phyloP scores from a whole-genome alignment of 352 stramenopile species.

The Pseudoperonospora humuli region DNA sequence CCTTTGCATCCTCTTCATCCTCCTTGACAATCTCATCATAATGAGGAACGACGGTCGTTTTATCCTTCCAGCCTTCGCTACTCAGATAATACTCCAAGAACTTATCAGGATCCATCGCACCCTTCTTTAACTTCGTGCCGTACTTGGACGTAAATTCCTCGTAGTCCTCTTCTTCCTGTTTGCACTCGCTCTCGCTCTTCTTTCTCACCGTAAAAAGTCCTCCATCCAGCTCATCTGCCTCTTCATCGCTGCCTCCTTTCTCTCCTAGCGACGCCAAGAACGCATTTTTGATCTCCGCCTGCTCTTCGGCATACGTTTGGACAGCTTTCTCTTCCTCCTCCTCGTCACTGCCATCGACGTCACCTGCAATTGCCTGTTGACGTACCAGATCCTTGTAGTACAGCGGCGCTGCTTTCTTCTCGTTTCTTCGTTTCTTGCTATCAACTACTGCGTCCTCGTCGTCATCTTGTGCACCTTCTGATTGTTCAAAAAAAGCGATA shows the following conservation, averaged over 20 bases:
- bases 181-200: conserved; percentile 48
- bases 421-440: conserved; percentile 27
- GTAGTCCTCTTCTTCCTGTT: conserved; percentile 66
- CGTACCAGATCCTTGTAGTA: conserved; percentile 95
- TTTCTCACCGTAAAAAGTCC: conserved; percentile 66
- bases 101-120: conserved; percentile 57
- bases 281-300: conserved; percentile 54
- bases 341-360: conserved; percentile 61
- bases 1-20: conserved; percentile 86
- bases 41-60: conserved; percentile 45
- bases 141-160: conserved; percentile 59
- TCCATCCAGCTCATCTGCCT: conserved; percentile 65
- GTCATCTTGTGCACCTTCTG: conserved; percentile 16
- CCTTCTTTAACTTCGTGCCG: conserved; percentile 48
- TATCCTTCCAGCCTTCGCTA: conserved; percentile 80
- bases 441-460: conserved; percentile 13
- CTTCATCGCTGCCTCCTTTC: conserved; percentile 33
- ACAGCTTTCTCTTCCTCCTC: conserved; percentile 39
- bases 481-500: conserved; percentile 83
- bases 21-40: conserved; percentile 85
- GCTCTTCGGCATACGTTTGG: conserved; percentile 64
- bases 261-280: conserved; percentile 53
- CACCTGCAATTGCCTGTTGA: conserved; percentile 88
- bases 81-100: conserved; percentile 79
- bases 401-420: conserved; percentile 38